phyloP scores from a whole-genome alignment of 306 rosid genomes.

The Sicyos edulis region DNA sequence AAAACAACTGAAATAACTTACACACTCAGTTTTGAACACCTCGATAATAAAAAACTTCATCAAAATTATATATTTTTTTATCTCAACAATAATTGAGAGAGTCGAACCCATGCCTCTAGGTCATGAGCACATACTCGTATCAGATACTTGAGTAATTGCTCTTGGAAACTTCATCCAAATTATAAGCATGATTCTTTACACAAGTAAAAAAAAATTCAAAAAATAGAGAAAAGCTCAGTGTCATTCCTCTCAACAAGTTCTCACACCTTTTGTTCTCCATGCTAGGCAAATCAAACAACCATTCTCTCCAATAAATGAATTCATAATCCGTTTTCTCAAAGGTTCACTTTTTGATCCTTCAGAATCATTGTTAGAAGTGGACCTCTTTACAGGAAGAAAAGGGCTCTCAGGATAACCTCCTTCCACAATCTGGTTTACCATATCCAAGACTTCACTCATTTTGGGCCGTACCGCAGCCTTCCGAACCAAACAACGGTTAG shows the following conservation, averaged over 20 bases:
- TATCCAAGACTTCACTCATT: conserved; percentile 50
- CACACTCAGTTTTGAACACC: not conserved
- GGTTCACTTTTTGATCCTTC: conserved; percentile 34
- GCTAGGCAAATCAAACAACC: conserved; percentile 35
- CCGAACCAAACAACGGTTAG: conserved; percentile 46
- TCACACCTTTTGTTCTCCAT: conserved; percentile 34
- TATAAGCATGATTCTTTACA: too few species aligned
- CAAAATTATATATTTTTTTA: too few species aligned
- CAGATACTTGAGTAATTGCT: too few species aligned
- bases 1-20: not conserved
- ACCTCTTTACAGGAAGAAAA: conserved; percentile 21
- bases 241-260: conserved; percentile 25
- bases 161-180: not conserved
- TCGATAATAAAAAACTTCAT: too few species aligned
- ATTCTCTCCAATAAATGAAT: conserved; percentile 38
- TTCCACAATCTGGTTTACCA: conserved; percentile 32
- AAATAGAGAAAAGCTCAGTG: too few species aligned
- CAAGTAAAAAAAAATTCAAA: too few species aligned
- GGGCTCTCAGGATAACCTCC: conserved; percentile 28
- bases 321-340: conserved; percentile 31
- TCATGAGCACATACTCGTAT: too few species aligned
- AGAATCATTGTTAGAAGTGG: conserved; percentile 22
- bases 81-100: too few species aligned
- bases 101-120: too few species aligned
- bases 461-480: conserved; percentile 38